Conservation (phyloP, 352 stramenopile species). For the Phytopythium vexans region DNA sequence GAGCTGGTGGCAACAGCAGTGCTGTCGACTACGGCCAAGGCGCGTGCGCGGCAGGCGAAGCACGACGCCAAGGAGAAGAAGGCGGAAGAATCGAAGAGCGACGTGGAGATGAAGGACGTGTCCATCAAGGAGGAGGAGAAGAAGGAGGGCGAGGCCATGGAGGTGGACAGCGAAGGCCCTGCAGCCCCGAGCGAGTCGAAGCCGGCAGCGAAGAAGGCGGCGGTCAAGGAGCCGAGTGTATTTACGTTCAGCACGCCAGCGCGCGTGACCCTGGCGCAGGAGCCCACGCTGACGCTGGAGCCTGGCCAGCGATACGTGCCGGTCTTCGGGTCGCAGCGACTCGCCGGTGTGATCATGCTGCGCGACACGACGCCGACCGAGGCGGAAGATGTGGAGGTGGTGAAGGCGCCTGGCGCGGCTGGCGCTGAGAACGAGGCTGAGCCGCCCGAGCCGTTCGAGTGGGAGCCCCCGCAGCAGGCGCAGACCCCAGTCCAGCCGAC, state of each 20-base stretch:
- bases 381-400: conserved; percentile 91
- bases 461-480: conserved; percentile 78
- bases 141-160: conserved; percentile 57
- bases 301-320: conserved; percentile 90
- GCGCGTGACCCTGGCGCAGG: conserved; percentile 92
- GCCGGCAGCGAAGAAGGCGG: conserved; percentile 44
- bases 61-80: conserved; percentile 88
- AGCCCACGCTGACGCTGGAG: conserved; percentile 89
- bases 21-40: conserved; percentile 97
- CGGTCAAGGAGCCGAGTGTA: conserved; percentile 89
- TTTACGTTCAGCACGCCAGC: conserved; percentile 94
- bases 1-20: conserved; percentile 97
- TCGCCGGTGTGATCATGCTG: conserved; percentile 94
- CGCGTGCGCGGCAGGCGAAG: conserved; percentile 92
- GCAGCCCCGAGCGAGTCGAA: conserved; percentile 12
- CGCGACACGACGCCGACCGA: conserved; percentile 93
- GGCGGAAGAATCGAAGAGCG: conserved; percentile 45
- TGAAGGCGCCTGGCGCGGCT: conserved; percentile 88
- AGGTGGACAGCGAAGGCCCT: conserved; percentile 57
- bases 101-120: conserved; percentile 46
- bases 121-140: conserved; percentile 42
- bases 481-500: conserved; percentile 9
- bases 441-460: conserved; percentile 96
- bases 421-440: conserved; percentile 94
- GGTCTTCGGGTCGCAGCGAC: conserved; percentile 65